Conservation (phyloP, 2,329 filamentous ascomycete genomes). For the Calonectria crousiana region DNA sequence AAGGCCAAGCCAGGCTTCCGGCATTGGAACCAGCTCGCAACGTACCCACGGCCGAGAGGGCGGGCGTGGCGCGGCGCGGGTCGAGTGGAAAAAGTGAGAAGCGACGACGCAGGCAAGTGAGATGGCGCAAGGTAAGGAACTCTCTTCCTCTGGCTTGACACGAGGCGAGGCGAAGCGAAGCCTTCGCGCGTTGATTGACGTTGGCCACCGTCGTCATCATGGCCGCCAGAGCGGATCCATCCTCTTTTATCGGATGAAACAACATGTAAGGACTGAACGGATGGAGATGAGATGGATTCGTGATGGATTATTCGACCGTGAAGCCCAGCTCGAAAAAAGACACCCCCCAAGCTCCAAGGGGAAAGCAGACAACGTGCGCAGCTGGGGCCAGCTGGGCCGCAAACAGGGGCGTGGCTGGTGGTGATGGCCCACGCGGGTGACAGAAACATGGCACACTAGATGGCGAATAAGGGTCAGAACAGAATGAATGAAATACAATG, state of each 20-base stretch:
- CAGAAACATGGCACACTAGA: background rate
- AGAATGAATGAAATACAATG: background rate
- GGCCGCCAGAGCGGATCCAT: background rate
- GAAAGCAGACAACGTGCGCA: slow-evolving; percentile 9
- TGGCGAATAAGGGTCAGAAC: background rate
- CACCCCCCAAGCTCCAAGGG: background rate
- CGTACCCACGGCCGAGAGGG: slow-evolving; percentile 4
- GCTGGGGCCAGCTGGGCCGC: slow-evolving; percentile 26
- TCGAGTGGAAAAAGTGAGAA: slow-evolving; percentile 4
- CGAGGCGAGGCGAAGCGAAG: slow-evolving; percentile 5
- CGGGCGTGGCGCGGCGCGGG: slow-evolving; percentile 1
- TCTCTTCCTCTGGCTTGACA: background rate
- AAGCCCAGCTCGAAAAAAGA: slow-evolving; percentile 2
- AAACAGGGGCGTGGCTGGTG: slow-evolving; percentile 32
- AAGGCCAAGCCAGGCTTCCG: background rate
- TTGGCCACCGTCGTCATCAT: background rate
- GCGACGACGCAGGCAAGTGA: background rate
- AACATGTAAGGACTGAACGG: background rate
- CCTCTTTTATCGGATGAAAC: background rate
- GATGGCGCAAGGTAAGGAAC: slow-evolving; percentile 14
- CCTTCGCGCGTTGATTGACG: background rate
- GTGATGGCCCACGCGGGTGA: slow-evolving; percentile 21
- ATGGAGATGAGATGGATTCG: slow-evolving; percentile 15
- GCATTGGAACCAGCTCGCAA: background rate
- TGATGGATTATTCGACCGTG: slow-evolving; percentile 3